Conservation (phyloP, 805 yeast species). For the Ogataea kodamae region DNA sequence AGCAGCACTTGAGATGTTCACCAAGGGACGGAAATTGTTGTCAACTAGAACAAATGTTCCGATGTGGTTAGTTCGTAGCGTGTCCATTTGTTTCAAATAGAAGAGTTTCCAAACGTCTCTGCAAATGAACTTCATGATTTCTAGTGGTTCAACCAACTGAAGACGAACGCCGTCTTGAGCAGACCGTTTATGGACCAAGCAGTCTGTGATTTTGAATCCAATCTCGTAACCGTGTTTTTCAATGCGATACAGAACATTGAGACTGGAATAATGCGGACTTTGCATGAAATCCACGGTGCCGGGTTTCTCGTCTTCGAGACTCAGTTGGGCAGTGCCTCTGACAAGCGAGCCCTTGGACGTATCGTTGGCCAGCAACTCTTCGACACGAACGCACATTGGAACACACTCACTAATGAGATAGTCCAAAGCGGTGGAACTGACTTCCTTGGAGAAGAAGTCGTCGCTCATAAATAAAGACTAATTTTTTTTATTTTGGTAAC, state of each 20-base stretch:
- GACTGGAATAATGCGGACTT: conserved; percentile 36
- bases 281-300: conserved; percentile 41
- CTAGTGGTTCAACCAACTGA: conserved; percentile 58
- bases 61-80: conserved; percentile 85
- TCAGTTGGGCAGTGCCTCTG: conserved; percentile 12
- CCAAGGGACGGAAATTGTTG: conserved; percentile 52
- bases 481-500: conserved; percentile 1
- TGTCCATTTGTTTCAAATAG: conserved; percentile 85
- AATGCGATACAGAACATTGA: conserved; percentile 54
- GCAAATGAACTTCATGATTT: conserved; percentile 88
- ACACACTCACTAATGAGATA: conserved; percentile 72
- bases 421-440: conserved; percentile 56
- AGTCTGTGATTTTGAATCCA: conserved; percentile 33
- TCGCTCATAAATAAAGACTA: conserved; percentile 5
- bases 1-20: conserved; percentile 44
- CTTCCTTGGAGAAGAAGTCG: conserved; percentile 33
- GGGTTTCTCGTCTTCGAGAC: conserved; percentile 17
- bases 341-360: conserved; percentile 7
- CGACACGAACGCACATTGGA: conserved; percentile 65
- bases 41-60: conserved; percentile 80
- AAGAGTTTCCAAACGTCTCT: conserved; percentile 84
- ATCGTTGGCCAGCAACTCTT: conserved; percentile 40
- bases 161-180: conserved; percentile 21
- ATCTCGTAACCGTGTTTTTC: conserved; percentile 65
- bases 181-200: conserved; percentile 26